Evolutionary conservation across 2,329 filamentous ascomycete genomes (phyloP), one percentile per base, ranked within the genome.

Genomic region (Neopestalotiopsis clavispora): DNA sequence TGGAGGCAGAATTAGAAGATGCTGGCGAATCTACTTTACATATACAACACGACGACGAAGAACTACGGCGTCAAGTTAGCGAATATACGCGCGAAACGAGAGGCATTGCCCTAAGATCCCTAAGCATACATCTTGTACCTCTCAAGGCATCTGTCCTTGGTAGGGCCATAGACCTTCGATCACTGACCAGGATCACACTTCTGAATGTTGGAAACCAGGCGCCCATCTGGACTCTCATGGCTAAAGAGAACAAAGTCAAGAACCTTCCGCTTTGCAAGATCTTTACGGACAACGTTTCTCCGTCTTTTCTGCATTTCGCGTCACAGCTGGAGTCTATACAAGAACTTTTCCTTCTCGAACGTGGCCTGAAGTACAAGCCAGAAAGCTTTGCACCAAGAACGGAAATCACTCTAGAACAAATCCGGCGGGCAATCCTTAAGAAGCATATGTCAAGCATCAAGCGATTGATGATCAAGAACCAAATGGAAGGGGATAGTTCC

Each of bases 131-230:
- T 72, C 82, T 90, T 40, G 84, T 92, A 42, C 90, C 90, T 0
- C 82, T 90, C 72, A 89, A 87, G 75, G 82, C 89, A 2, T 86
- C 86, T 0, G 83, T 90, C 0, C 74, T 92, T 9, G 84, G 82
- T 20, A 82, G 83, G 34, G 86, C 87, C 0, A 79, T 92, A 45
- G 88, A 92, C 72, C 73, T 92, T 3, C 81, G 80, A n/a, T 80
- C 81, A 4, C 80, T 92, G n/a, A 85, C 80, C 71, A 84, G 83
- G 61, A 80, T 92, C 20, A 89, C 88, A 1, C 80, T 92, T 30
- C 83, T 92, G 60, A 90, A 90, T 70, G 89, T 91, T 20, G 90
- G 90, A 1, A 81, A 85, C 4, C 90, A 92, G 75, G 82, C 82
- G 34, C 80, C 85, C 0, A 86, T 92, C 70, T 92, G 90, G 90